Evolutionary conservation across 345 rosid genomes (phyloP).

Genomic region (Salix purpurea): DNA sequence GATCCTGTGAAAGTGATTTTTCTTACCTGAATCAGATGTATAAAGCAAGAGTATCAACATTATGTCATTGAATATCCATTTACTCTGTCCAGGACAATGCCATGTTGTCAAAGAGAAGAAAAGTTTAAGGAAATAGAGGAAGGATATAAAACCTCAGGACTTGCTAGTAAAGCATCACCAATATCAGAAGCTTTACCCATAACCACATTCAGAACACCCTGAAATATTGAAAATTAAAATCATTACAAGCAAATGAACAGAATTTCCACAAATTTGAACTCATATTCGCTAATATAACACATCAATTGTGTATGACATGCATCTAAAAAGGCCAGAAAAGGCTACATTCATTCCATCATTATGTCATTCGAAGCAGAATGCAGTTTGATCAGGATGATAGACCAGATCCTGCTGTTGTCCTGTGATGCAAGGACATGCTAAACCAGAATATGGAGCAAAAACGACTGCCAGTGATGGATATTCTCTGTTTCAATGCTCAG

Average conservation of each 20-base stretch:
- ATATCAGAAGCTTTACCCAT: slow-evolving; percentile 90
- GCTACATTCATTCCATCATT: neutral
- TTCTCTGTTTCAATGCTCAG: neutral
- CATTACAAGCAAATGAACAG: slow-evolving; percentile 11
- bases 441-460: neutral
- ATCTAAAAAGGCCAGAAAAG: neutral
- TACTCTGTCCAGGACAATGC: slow-evolving; percentile 3
- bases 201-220: slow-evolving; percentile 83
- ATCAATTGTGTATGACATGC: neutral
- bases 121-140: neutral
- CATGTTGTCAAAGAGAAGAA: slow-evolving; percentile 3
- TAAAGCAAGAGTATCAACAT: slow-evolving; percentile 13
- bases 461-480: neutral
- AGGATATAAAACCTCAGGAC: slow-evolving; percentile 56
- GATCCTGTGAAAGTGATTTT: slow-evolving; percentile 95
- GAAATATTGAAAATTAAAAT: slow-evolving; percentile 12
- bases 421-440: neutral
- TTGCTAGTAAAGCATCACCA: slow-evolving; percentile 75
- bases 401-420: neutral
- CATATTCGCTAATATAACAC: neutral
- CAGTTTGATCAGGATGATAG: neutral
- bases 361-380: neutral
- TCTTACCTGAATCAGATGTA: slow-evolving; percentile 56
- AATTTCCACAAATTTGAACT: neutral
- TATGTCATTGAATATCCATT: neutral